These are phyloP conservation scores for Haplosporangium sp. DNA, from an alignment of 371 early-diverging fungal species.

Conservation along the genomic window DNA sequence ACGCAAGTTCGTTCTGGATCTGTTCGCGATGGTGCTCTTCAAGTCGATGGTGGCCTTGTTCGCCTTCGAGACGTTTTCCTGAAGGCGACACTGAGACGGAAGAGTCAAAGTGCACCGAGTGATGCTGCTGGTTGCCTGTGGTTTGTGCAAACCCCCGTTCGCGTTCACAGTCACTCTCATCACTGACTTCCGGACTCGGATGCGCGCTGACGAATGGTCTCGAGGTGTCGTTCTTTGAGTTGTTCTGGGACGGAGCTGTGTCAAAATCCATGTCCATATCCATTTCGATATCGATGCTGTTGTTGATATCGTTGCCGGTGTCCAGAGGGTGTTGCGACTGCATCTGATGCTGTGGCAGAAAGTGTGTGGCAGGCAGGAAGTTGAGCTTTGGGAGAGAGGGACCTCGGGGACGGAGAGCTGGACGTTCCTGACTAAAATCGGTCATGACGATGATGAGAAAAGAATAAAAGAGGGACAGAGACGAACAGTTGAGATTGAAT, in stretches of 20 bases:
- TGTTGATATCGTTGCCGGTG: not conserved
- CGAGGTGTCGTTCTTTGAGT: not conserved
- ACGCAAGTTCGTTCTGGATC: constrained; percentile 15
- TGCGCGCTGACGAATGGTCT: constrained; percentile 41
- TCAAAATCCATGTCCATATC: constrained; percentile 43
- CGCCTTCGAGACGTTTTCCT: constrained; percentile 4
- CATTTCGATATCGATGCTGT: constrained; percentile 20
- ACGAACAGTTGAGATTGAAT: not conserved
- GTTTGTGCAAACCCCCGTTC: constrained; percentile 7
- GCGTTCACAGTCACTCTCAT: constrained; percentile 44
- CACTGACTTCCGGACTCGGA: constrained; percentile 46
- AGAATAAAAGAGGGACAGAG: not conserved
- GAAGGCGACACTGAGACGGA: constrained; percentile 8
- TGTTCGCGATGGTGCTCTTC: constrained; percentile 13
- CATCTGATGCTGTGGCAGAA: constrained; percentile 11
- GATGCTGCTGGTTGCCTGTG: not conserved
- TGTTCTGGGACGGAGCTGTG: not conserved
- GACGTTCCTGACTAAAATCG: constrained; percentile 28
- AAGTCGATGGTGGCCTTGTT: not conserved
- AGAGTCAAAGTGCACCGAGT: constrained; percentile 1
- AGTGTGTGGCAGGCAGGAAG: constrained; percentile 30
- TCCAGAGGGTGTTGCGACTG: constrained; percentile 34
- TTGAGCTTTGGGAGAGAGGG: constrained; percentile 35
- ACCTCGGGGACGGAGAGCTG: constrained; percentile 28
- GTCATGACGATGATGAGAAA: constrained; percentile 14